Evolutionary conservation across 2,329 filamentous ascomycete species (phyloP).

Genomic region (Corinectria fuckeliana): DNA sequence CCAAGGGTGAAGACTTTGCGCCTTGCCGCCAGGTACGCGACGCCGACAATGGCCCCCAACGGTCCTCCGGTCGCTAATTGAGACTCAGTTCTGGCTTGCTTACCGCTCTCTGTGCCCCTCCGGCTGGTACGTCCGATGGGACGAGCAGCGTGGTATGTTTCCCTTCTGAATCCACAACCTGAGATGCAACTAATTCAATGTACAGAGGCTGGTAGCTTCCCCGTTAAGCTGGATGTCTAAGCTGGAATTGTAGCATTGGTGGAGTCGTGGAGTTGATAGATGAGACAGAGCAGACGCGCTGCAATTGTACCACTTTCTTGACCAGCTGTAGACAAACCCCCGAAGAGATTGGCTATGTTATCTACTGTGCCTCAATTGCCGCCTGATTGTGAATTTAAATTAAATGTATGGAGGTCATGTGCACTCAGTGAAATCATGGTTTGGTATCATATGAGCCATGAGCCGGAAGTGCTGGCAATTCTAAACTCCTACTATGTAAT

Average conservation of each 20-base stretch:
- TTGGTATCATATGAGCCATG: slow-evolving; percentile 31
- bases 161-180: not conserved
- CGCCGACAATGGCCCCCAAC: not conserved
- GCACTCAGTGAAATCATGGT: slow-evolving; percentile 14
- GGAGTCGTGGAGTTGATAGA: slow-evolving; percentile 38
- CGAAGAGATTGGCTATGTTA: slow-evolving; percentile 31
- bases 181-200: slow-evolving; percentile 38
- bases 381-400: slow-evolving; percentile 20
- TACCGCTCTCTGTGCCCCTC: slow-evolving; percentile 98
- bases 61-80: slow-evolving; percentile 25
- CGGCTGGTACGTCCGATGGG: slow-evolving; percentile 93
- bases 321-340: slow-evolving; percentile 38
- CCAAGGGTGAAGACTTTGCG: slow-evolving; percentile 98
- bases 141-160: slow-evolving; percentile 89
- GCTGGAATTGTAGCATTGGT: slow-evolving; percentile 32
- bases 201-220: slow-evolving; percentile 72
- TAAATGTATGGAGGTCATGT: slow-evolving; percentile 6
- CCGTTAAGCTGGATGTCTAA: slow-evolving; percentile 68
- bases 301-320: slow-evolving; percentile 47
- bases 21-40: slow-evolving; percentile 87
- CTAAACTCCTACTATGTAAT: slow-evolving; percentile 22
- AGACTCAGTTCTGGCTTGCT: slow-evolving; percentile 84
- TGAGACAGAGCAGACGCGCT: slow-evolving; percentile 42
- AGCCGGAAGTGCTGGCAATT: slow-evolving; percentile 26
- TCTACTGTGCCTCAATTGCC: slow-evolving; percentile 19